Evolutionary conservation across 2,329 filamentous ascomycete genomes (phyloP), one percentile per base, ranked within the genome.

Genomic region (Aspergillus quadricinctus): DNA sequence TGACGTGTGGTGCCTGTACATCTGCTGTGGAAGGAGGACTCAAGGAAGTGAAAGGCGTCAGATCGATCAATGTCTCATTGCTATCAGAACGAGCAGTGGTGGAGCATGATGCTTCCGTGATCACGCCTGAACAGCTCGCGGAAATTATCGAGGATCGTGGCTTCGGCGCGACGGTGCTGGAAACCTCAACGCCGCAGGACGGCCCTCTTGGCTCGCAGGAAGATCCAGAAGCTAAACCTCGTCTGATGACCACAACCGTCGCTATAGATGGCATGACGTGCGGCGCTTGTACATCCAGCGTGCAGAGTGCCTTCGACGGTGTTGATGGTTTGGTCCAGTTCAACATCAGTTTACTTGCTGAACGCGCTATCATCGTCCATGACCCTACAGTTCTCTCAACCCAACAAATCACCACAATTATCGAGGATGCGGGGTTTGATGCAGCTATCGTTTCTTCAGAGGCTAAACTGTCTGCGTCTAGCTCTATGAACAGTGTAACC

Each of bases 211-310:
- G 63, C 73, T 51, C 73, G 69, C 58, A 71, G 60, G 64, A 69
- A 17, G 53, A 67, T 49, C 58, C 70, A 7, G 64, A 72, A 50
- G 60, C 64, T 29, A 77, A 74, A 53, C 57, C 70, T 7, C 73
- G 72, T 27, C 61, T 67, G 3, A 80, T 87, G 55, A 90, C 85
- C 0, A 97, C 92, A 0, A 97, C 92, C 0, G 82, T 99, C 19
- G 86, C 89, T 4, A 90, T 99, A 54, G 90, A 94, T 64, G 94
- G 94, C 51, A 99, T 99, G 94, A 99, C 94, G 1, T 97, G 94
- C 70, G 93, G 93, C 23, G 91, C 94, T 45, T 99, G 94, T 74
- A 97, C 94, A 0, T 93, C 93, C 1, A 92, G 93, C 5, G 86
- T 97, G 1, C 90, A 97, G 68, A 82, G 84, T 51, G 91, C 89